A percentile compares a stretch with the other conserved stretches of the same genome.
Conservation (phyloP, 805 yeast species). For the Lipomyces mesembrius region DNA sequence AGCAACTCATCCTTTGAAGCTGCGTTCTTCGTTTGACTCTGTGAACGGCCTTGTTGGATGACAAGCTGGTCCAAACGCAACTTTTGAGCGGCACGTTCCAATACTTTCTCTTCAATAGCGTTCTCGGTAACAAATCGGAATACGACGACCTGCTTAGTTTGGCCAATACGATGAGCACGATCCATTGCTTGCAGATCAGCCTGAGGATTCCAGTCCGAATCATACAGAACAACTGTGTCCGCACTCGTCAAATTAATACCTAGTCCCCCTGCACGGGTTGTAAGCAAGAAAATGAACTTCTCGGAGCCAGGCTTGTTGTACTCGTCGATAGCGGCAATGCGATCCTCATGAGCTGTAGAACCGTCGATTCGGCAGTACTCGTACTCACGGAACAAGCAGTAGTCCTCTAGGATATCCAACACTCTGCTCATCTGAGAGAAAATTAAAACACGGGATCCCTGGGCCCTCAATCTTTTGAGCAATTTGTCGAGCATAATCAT, state of each 20-base stretch:
- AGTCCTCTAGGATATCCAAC: slow-evolving; percentile 88
- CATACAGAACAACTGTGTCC: slow-evolving; percentile 84
- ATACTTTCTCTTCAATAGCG: slow-evolving; percentile 94
- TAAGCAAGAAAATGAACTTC: slow-evolving; percentile 80
- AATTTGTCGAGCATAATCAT: slow-evolving; percentile 87
- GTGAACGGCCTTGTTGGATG: slow-evolving; percentile 85
- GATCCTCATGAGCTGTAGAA: slow-evolving; percentile 87
- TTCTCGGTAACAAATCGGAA: slow-evolving; percentile 92
- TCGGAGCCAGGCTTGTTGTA: slow-evolving; percentile 81
- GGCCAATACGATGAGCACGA: slow-evolving; percentile 96
- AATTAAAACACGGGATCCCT: slow-evolving; percentile 88
- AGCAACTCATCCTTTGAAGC: slow-evolving; percentile 76
- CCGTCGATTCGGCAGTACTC: slow-evolving; percentile 94
- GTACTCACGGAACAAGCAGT: slow-evolving; percentile 81
- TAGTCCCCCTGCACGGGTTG: slow-evolving; percentile 96
- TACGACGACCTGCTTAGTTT: slow-evolving; percentile 92
- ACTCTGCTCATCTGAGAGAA: slow-evolving; percentile 94
- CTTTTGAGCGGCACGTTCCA: slow-evolving; percentile 95
- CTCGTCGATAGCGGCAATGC: slow-evolving; percentile 90
- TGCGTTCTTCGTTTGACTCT: slow-evolving; percentile 49
- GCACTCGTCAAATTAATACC: slow-evolving; percentile 94
- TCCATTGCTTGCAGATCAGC: slow-evolving; percentile 99
- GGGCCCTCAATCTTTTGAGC: slow-evolving; percentile 66
- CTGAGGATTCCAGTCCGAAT: slow-evolving; percentile 98
- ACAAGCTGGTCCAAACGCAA: slow-evolving; percentile 90